Conservation (phyloP, 139 green algal species). For the Edaphochlamys debaryana region DNA sequence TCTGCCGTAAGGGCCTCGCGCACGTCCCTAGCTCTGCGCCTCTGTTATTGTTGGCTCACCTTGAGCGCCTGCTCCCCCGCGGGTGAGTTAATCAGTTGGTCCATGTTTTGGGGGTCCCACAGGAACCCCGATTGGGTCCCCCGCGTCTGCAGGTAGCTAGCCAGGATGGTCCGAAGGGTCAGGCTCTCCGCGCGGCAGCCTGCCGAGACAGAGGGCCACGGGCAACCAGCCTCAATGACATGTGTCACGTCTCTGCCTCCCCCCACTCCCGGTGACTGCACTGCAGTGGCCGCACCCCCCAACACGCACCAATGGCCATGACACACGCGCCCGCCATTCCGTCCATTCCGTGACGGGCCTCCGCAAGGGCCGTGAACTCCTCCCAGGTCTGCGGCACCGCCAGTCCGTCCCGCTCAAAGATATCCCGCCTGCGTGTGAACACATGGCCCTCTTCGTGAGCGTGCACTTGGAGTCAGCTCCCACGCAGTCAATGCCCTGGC, state of each 20-base stretch:
- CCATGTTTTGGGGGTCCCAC: background rate
- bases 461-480: too few relatives aligned
- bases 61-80: background rate
- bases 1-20: too few relatives aligned
- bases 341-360: background rate
- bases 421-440: too few relatives aligned
- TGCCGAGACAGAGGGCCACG: background rate
- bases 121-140: background rate
- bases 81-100: background rate
- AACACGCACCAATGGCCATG: background rate
- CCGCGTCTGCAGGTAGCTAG: background rate
- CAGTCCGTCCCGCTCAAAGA: background rate
- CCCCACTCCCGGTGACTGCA: too few relatives aligned
- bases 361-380: background rate
- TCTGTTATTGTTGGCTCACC: background rate
- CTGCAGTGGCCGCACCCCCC: too few relatives aligned
- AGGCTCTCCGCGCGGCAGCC: background rate
- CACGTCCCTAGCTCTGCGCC: too few relatives aligned
- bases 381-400: background rate
- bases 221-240: too few relatives aligned
- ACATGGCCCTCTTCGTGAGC: too few relatives aligned
- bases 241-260: too few relatives aligned
- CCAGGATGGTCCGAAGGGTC: background rate
- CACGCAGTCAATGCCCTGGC: too few relatives aligned
- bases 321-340: background rate